phyloP scores from a whole-genome alignment of 192 early-diverging fungal species.

The Coemansia sp. region DNA sequence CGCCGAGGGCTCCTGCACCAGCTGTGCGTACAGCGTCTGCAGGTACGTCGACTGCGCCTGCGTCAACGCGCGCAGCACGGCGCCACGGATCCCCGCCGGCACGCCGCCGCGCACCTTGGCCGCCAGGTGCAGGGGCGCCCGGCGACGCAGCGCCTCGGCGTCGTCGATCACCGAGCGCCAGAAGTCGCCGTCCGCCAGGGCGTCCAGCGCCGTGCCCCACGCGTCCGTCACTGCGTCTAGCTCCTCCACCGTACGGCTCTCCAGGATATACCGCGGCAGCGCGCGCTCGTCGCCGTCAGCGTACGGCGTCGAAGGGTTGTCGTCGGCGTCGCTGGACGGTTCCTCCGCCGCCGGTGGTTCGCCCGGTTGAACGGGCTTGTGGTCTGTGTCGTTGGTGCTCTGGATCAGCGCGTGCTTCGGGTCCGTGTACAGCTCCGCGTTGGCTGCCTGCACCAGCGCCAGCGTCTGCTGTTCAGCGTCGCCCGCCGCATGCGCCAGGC shows the following conservation, averaged over 20 bases:
- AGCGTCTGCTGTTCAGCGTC: no score
- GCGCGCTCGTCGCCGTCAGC: conserved; percentile 48
- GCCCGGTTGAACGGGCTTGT: no score
- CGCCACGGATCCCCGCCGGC: conserved; percentile 78
- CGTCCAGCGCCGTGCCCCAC: conserved; percentile 34
- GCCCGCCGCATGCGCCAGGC: no score
- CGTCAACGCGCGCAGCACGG: conserved; percentile 90
- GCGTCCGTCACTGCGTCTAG: conserved; percentile 35
- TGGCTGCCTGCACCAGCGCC: conserved; percentile 41
- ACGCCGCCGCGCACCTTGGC: conserved; percentile 61
- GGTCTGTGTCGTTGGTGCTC: no score
- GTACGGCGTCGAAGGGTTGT: conserved; percentile 6
- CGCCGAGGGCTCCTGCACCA: conserved; percentile 69
- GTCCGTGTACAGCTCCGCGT: conserved; percentile 36
- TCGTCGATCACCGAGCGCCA: conserved; percentile 37
- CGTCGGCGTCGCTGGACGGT: no score
- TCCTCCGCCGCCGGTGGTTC: no score
- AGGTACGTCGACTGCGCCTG: conserved; percentile 76
- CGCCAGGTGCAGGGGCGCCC: conserved; percentile 41
- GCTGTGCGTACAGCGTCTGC: conserved; percentile 77
- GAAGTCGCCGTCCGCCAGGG: conserved; percentile 33
- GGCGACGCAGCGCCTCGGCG: conserved; percentile 15
- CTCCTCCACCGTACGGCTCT: conserved; percentile 29
- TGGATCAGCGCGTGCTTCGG: conserved; percentile 47
- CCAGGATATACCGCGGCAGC: conserved; percentile 37